Evolutionary conservation across 805 yeast species (phyloP).

Genomic region (Clavispora phyllophila): DNA sequence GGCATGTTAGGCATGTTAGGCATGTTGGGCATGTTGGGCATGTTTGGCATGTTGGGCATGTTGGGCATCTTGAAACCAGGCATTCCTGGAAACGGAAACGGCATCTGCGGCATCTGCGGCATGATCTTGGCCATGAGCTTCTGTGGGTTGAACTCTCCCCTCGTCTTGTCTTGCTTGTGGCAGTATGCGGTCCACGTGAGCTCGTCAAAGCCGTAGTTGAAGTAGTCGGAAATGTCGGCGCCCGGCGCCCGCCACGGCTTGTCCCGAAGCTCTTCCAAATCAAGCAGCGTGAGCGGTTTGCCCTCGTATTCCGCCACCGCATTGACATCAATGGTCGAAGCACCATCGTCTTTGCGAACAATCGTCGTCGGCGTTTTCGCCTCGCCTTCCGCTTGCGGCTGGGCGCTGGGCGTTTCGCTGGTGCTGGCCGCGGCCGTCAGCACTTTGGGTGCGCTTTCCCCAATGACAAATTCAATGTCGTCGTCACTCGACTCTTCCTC

Average conservation of each 20-base stretch:
- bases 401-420: constrained; percentile 23
- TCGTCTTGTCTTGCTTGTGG: constrained; percentile 73
- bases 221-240: constrained; percentile 89
- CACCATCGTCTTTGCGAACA: constrained; percentile 30
- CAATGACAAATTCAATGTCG: constrained; percentile 80
- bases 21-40: constrained; percentile 24
- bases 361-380: constrained; percentile 32
- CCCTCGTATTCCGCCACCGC: constrained; percentile 74
- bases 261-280: constrained; percentile 75
- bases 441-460: constrained; percentile 24
- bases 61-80: constrained; percentile 22
- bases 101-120: constrained; percentile 18
- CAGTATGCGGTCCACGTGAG: constrained; percentile 93
- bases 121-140: constrained; percentile 65
- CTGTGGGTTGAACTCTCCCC: constrained; percentile 78
- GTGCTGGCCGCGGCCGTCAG: constrained; percentile 16
- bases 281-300: constrained; percentile 73
- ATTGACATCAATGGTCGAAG: constrained; percentile 58
- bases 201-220: constrained; percentile 96
- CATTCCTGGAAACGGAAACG: constrained; percentile 19
- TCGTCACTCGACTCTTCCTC: constrained; percentile 51
- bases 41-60: constrained; percentile 20
- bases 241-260: constrained; percentile 99
- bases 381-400: constrained; percentile 23
- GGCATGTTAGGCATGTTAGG: constrained; percentile 10